Base-by-base conservation (phyloP, 805 yeast species). In the Saccharomycopsis fermentans region DNA sequence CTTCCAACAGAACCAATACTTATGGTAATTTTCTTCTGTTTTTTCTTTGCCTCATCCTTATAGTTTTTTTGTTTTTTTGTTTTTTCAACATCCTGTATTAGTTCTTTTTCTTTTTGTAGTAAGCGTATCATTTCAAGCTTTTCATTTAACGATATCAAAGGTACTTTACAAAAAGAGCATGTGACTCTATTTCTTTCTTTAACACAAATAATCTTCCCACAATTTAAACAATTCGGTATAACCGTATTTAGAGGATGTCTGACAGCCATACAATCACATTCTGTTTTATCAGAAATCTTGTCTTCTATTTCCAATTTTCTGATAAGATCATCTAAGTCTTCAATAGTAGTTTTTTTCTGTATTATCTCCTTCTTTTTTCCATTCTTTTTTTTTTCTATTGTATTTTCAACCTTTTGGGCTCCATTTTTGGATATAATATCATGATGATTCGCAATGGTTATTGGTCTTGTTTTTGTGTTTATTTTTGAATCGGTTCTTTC, bases 171-270 rank as follows among this genome's bases (percentile, higher is more conserved):
- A 62, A 72, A 86, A 1, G 94, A 79, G 67, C 99, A 94, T 3
- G 94, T 94, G 8, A 56, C 51, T 60, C 91, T 94, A 26, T 89
- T 73, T 0, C 98, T 98, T 67, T 94, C 98, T 64, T 84, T 84
- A 3, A 79, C 77, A 73, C 99, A 94, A 2, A 94, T 88, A 48
- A 94, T 88, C 69, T 90, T 88, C 11, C 99, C 99, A 69, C 99
- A 94, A 60, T 86, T 83, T 47, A 94, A 71, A 66, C 99, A 94
- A 68, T 94, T 94, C 0, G 99, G 98, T 1, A 95, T 94, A 63
- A 86, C 79, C 58, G 88, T 95, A 62, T 90, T 86, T 34, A 94
- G 72, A 2, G 97, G 96, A 67, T 94, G 99, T 60, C 87, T 75
- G 0, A 86, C 80, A 0, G 92, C 97, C 82, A 85, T 87, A 67